These are phyloP conservation scores for Hanseniaspora sp. DNA, from an alignment of 1,139 yeast genomes.

Conservation along the genomic window DNA sequence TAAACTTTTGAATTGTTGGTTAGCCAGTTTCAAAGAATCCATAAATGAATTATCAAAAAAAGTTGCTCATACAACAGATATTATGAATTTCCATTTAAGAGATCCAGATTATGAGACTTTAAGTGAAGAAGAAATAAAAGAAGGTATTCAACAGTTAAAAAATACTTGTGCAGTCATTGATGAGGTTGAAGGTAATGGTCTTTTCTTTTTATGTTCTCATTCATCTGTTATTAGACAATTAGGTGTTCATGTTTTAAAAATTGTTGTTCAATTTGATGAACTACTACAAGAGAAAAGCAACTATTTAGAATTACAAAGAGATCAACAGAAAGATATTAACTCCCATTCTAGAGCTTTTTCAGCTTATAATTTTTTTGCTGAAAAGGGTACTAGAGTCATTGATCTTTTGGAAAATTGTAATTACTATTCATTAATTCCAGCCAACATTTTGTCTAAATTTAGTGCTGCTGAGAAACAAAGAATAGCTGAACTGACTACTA, in stretches of 20 bases:
- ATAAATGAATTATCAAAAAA: conserved; percentile 26
- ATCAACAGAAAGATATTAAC: conserved; percentile 18
- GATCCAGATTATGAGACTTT: conserved; percentile 31
- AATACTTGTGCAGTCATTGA: conserved; percentile 74
- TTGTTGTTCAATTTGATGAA: conserved; percentile 76
- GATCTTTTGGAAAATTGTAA: conserved; percentile 65
- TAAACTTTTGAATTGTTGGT: conserved; percentile 72
- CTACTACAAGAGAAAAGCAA: conserved; percentile 51
- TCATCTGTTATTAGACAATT: conserved; percentile 62
- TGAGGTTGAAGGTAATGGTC: conserved; percentile 91
- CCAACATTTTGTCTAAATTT: conserved; percentile 45
- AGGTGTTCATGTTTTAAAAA: conserved; percentile 61
- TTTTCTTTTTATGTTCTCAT: conserved; percentile 82
- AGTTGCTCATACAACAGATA: conserved; percentile 24
- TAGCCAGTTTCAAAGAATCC: conserved; percentile 43
- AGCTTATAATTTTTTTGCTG: conserved; percentile 67
- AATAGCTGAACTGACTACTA: conserved; percentile 50
- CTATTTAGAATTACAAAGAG: not conserved
- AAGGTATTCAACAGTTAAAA: conserved; percentile 68
- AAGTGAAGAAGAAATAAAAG: conserved; percentile 32
- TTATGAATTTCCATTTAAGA: conserved; percentile 34
- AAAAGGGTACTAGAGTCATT: conserved; percentile 64
- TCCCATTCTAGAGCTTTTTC: conserved; percentile 39
- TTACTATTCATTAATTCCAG: conserved; percentile 51
- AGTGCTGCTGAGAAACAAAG: conserved; percentile 76